Percentiles rank a stretch among this genome's conserved stretches.
These are phyloP conservation scores for Sarcodon aspratus DNA, from an alignment of 768 basidiomycete species.

Conservation along the genomic window DNA sequence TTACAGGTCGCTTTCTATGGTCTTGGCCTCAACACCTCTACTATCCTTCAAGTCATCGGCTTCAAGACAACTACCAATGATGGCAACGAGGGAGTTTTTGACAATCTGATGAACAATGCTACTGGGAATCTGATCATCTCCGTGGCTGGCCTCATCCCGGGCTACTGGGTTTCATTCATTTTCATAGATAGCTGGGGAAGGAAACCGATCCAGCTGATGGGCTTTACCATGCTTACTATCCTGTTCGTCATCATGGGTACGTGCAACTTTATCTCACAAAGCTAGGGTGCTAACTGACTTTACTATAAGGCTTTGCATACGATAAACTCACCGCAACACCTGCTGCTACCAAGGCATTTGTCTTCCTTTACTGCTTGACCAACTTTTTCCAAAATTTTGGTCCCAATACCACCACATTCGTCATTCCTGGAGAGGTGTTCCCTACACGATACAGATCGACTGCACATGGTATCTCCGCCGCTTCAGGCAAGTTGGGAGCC, in stretches of 20 bases:
- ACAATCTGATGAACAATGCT: conserved; percentile 17
- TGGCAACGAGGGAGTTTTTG: conserved; percentile 9
- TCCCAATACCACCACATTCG: conserved; percentile 31
- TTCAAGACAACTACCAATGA: conserved; percentile 9
- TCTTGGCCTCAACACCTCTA: conserved; percentile 34
- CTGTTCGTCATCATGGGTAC: conserved; percentile 21
- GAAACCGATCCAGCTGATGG: conserved; percentile 27
- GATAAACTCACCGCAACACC: conserved; percentile 14
- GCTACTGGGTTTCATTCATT: conserved; percentile 25
- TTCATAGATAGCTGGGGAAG: conserved; percentile 28
- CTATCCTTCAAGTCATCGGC: conserved; percentile 24
- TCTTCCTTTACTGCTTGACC: conserved; percentile 27
- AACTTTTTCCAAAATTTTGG: conserved; percentile 36
- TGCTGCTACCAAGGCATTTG: conserved; percentile 17
- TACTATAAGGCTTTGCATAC: conserved; percentile 16
- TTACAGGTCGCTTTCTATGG: conserved; percentile 33
- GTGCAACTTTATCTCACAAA: conserved; percentile 1
- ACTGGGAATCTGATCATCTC: conserved; percentile 26
- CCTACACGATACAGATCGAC: conserved; percentile 33
- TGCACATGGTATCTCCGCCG: conserved; percentile 33
- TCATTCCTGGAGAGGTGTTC: conserved; percentile 32
- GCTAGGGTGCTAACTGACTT: neutral
- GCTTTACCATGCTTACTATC: conserved; percentile 22
- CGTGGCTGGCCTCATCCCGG: conserved; percentile 26
- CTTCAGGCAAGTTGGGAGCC: conserved; percentile 32